Base-by-base conservation (phyloP, 495 filamentous ascomycete species). In the Hypoxylon perforatum region DNA sequence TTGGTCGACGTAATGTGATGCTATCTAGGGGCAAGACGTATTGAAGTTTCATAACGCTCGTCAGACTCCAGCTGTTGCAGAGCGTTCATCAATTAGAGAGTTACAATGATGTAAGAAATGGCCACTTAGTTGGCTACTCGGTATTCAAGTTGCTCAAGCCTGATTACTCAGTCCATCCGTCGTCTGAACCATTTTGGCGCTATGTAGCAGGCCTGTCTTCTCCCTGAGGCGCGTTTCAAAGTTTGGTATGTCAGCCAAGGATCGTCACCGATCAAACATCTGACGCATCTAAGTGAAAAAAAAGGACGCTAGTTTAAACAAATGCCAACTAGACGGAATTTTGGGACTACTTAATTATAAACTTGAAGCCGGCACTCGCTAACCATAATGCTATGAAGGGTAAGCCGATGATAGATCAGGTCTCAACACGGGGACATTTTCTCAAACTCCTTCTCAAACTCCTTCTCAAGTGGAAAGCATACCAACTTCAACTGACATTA, bases 1-100 rank as follows among this genome's bases (percentile, higher is more conserved):
- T 14, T 19, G 53, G 36, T 35, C 21, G 30, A 22, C 36, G 22
- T 17, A 19, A 25, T 18, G 49, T 56, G 55, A 55, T 55, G 44
- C 30, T 59, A 64, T 69, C 59, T 69, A 60, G 65, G 60, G 50
- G 60, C 30, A 56, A 60, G 55, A 50, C 60, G 42, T 39, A 56
- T 63, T 48, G 30, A 17, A 56, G 66, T 69, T 69, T 64, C 66
- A 64, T 56, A 44, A 52, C 48, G 30, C 50, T 55, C 60, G 54
- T 69, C 65, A 63, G 55, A 69, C 54, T 69, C 49, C 54, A 48
- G 54, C 30, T 19, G 65, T 59, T 63, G 44, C 60, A 64, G 49
- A 54, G 36, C 49, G 22, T 60, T 17, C 49, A 11, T n/a, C n/a
- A n/a, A n/a, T n/a, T 41, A 48, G 65, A 61, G 59, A 48, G 55